Percentiles rank a stretch among this genome's conserved stretches.
Conservation (phyloP, 257 asterid species). For the Petunia axillaris region DNA sequence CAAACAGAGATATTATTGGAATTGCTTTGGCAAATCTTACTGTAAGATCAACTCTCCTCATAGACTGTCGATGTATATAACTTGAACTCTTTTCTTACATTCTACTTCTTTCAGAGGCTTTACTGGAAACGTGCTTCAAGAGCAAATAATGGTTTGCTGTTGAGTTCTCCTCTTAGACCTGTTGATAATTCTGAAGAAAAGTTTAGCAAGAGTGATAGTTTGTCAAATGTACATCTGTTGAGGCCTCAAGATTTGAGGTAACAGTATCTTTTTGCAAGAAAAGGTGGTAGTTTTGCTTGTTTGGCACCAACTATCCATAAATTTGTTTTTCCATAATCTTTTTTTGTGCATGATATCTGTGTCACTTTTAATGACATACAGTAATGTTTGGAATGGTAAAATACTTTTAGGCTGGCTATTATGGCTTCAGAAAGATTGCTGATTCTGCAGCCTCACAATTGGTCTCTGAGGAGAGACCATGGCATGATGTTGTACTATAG, state of each 20-base stretch:
- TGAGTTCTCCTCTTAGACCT: constrained; percentile 82
- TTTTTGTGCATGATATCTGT: constrained; percentile 28
- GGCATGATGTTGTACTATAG: constrained; percentile 90
- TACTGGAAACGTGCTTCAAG: constrained; percentile 94
- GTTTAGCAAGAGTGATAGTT: constrained; percentile 41
- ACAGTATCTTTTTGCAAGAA: background rate
- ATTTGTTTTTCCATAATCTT: too few species aligned
- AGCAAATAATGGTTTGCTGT: constrained; percentile 71
- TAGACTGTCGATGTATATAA: background rate
- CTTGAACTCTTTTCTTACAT: background rate
- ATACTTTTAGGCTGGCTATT: constrained; percentile 67
- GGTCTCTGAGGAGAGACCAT: constrained; percentile 78
- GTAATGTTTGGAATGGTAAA: background rate
- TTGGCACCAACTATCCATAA: too few species aligned
- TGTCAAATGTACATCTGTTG: constrained; percentile 57
- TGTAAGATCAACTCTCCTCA: constrained; percentile 47
- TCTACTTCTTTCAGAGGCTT: constrained; percentile 66
- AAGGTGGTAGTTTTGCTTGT: too few species aligned
- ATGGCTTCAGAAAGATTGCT: constrained; percentile 88
- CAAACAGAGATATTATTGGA: constrained; percentile 80
- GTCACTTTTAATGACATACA: constrained; percentile 20
- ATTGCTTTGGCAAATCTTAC: constrained; percentile 89
- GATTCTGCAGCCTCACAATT: constrained; percentile 84
- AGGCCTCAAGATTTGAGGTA: constrained; percentile 93
- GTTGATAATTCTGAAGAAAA: constrained; percentile 52